Conservation (phyloP, 2,329 filamentous ascomycete genomes). For the Endothia cerciana region DNA sequence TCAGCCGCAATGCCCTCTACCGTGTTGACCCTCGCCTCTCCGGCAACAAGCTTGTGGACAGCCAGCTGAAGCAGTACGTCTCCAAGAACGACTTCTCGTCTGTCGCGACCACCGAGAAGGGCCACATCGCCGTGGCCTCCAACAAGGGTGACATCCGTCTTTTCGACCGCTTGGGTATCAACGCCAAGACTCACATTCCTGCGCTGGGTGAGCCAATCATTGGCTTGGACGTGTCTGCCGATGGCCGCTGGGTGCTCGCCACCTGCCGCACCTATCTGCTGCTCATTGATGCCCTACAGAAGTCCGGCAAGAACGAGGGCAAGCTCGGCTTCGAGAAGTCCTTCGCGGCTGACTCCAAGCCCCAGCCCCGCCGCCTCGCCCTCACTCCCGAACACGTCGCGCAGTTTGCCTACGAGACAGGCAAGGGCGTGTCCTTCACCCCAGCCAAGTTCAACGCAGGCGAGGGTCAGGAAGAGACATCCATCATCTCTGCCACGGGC, state of each 20-base stretch:
- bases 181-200: constrained; percentile 95
- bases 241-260: constrained; percentile 92
- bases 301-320: constrained; percentile 92
- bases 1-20: constrained; percentile 91
- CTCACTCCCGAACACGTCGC: constrained; percentile 91
- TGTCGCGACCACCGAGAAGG: constrained; percentile 91
- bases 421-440: constrained; percentile 83
- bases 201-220: constrained; percentile 94
- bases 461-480: constrained; percentile 79
- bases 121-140: constrained; percentile 93
- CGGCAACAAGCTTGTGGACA: constrained; percentile 90
- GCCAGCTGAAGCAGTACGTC: constrained; percentile 91
- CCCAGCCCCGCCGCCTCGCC: constrained; percentile 86
- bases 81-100: constrained; percentile 98
- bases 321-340: constrained; percentile 97
- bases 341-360: constrained; percentile 91
- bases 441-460: constrained; percentile 93
- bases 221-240: constrained; percentile 91
- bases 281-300: constrained; percentile 88
- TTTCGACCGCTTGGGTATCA: constrained; percentile 94
- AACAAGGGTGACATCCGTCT: constrained; percentile 97
- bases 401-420: constrained; percentile 96
- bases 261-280: constrained; percentile 95
- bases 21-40: constrained; percentile 88
- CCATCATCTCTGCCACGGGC: constrained; percentile 94